Evolutionary conservation across 768 basidiomycete species (phyloP).

Genomic region (Boletus fagicola): DNA sequence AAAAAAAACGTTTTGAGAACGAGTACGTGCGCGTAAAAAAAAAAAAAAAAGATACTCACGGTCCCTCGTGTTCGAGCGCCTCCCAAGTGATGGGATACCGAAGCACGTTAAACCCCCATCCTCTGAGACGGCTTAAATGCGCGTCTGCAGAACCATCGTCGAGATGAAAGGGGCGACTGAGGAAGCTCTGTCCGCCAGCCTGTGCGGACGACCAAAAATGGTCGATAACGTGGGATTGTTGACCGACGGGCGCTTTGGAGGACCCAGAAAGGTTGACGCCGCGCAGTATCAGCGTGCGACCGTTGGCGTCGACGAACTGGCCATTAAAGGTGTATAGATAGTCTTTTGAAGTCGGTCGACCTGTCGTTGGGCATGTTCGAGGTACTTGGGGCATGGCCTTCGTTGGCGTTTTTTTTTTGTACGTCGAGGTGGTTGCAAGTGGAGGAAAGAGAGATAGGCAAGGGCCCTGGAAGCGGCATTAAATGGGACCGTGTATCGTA

Average conservation of each 20-base stretch:
- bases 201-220: conserved; percentile 84
- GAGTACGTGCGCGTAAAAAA: too few relatives aligned
- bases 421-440: not conserved
- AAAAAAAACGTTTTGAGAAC: not conserved
- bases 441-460: not conserved
- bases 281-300: conserved; percentile 78
- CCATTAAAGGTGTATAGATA: conserved; percentile 66
- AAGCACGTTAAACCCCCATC: conserved; percentile 93
- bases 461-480: not conserved
- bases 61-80: conserved; percentile 87
- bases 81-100: conserved; percentile 92
- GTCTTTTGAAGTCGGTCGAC: conserved; percentile 10
- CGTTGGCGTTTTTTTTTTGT: not conserved
- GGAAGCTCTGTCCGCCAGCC: conserved; percentile 63
- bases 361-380: conserved; percentile 18
- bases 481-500: conserved; percentile 16
- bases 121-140: conserved; percentile 78
- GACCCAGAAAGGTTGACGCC: conserved; percentile 95
- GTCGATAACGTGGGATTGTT: conserved; percentile 65
- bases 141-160: conserved; percentile 85
- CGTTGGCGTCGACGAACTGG: conserved; percentile 70
- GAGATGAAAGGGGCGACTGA: conserved; percentile 75
- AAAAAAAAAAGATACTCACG: conserved; percentile 63
- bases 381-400: not conserved
- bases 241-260: conserved; percentile 75